Evolutionary conservation across 148 eudicot species (phyloP), one percentile per base, ranked within the genome.

Genomic region (Tetragonia tetragonoides): DNA sequence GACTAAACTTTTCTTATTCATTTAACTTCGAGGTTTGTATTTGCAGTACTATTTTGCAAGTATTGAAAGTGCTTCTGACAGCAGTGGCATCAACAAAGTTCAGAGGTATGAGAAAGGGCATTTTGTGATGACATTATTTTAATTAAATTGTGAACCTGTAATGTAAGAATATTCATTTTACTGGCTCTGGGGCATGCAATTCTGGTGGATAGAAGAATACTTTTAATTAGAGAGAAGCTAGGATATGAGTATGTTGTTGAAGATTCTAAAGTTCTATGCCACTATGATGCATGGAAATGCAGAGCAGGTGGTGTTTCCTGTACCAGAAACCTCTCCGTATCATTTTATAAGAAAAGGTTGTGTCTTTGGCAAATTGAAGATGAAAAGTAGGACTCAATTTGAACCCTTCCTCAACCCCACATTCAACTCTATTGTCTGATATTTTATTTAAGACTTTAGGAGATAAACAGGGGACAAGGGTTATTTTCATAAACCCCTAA

Each of bases 41-140:
- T 78, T 91, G 89, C 97, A 95, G 99, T 83, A 93, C 99, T 53
- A 83, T 90, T 83, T 87, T 95, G 82, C 97, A 91, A 90, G 99
- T 95, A 16, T 83, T 95, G 87, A 95, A 95, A 87, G 97, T 95
- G 83, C 95, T 95, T 80, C 90, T 95, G 72, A 93, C 99, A 81
- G 99, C 97, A 78, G 97, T 95, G 67, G 91, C 99, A 72, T 95
- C 99, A 42, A 74, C 89, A 74, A 95, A 89, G 77, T 89, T 93
- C 82, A 89, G 97, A 91, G 99, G 99, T 95, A 87, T 70, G 75
- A 24, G 56, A 82, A 7, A 81, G 41, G 51, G 37, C 60, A 17
- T 14, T 42, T 49, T 39, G 15, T 70, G 49, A 14, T 65, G 8
- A 20, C 65, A 62, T 21, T 37, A 21, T 81, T 49, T 66, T 34